Evolutionary conservation across 2,329 filamentous ascomycete genomes (phyloP), one percentile per base, ranked within the genome.

Genomic region (Trichoderma sp.): DNA sequence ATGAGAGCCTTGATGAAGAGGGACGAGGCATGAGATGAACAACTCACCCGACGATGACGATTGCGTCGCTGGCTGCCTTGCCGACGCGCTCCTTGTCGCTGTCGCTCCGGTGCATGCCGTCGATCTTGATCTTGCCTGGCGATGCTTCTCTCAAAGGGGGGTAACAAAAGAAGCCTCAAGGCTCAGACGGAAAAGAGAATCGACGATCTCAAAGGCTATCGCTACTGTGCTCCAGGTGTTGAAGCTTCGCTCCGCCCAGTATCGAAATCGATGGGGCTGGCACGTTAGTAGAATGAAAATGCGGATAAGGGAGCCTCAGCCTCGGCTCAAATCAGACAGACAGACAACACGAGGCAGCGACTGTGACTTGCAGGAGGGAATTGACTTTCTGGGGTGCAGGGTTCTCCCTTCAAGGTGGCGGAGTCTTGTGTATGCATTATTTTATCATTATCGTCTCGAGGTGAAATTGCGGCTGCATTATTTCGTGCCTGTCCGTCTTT

Each of bases 31-130:
- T 39, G 34, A 14, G 12, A 39, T 39, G 34, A 39, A 39, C 12
- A 17, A 44, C 70, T 59, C 51, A 72, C 71, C 71, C 71, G 45
- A 72, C 67, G 48, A 73, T 70, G 30, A 73, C 66, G 39, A 73
- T 70, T 47, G 65, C 63, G 39, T 67, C 59, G 19, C 58, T 17
- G 28, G 64, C 52, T 56, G 48, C 43, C 48, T 41, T 63, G 60
- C 19, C 30, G 50, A 41, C 60, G 60, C 60, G 60, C 45, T 63
- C 50, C 39, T 43, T 47, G 59, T 55, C 50, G 48, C 28, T 47
- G 59, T 55, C 34, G 28, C 54, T 54, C 26, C 47, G 43, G 48
- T 63, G 60, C 63, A 66, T 66, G 55, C 55, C 55, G 55, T 47
- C 28, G 60, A 62, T 55, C 30, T 34, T 34, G 30, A 10, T 34